Evolutionary conservation across 805 yeast species (phyloP), one percentile per base, ranked within the genome.

Genomic region (Candida peoriensis): DNA sequence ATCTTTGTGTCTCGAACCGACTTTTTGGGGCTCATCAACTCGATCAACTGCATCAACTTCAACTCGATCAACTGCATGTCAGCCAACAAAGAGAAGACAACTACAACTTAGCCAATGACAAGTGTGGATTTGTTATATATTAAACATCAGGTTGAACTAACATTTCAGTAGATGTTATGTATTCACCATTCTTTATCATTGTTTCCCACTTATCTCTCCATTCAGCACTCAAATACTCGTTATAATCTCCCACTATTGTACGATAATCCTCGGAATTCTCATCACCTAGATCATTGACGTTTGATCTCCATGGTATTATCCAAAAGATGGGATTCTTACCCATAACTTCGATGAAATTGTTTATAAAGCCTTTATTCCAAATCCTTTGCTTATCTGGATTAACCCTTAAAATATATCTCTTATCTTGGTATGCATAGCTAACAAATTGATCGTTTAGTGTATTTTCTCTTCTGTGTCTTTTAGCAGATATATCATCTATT

Each of bases 401-500:
- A 15, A 41, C 33, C 16, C 49, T 35, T 2, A 77, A 52, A 37
- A 78, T 60, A 43, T 63, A 75, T 26, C 78, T 53, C 12, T 46
- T 37, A 1, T 63, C 68, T 8, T 48, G 48, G 24, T 63, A 60
- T 6, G 36, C 32, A n/a, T 40, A 45, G 32, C 57, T 53, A 22
- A 60, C 60, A 34, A 27, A 55, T 32, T 47, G 45, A 31, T 48
- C 47, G 30, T 44, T 45, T 17, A 32, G 33, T 15, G 28, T 39
- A 22, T 37, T 41, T 4, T 24, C 34, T 28, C 58, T 48, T 10
- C 48, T 33, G 34, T 63, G 56, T 20, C 58, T 51, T 27, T 60
- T 60, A 21, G 60, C 42, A 12, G 66, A 57, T 25, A 79, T 50
- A 23, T 73, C 78, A 42, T 82, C 90, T 10, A 85, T 49, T 0